Evolutionary conservation across 768 basidiomycete species (phyloP), one percentile per base, ranked within the genome.

Genomic region (Boletus speciosus): DNA sequence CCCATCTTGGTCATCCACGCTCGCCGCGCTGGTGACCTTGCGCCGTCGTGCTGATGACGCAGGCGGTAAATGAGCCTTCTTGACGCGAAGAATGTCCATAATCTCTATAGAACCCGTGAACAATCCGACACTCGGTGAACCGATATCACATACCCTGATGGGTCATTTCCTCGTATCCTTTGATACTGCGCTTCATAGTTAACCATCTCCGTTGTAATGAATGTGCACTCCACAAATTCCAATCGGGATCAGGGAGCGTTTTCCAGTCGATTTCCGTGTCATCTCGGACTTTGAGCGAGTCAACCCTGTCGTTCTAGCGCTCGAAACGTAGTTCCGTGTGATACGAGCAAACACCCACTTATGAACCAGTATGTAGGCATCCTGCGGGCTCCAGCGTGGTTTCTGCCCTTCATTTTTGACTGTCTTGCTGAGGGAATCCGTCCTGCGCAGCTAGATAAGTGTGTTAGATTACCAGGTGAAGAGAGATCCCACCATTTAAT

Each of bases 201-300:
- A 84, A 65, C 90, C 90, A 93, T 46, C 88, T 84, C 37, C 88
- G 79, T 60, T 91, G 90, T 35, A 93, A 73, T 14, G 80, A 76
- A 63, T 93, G 90, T 0, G 88, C 82, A 66, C 90, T 92, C 88
- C 88, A 92, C 9, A 90, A 65, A 61, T 92, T 90, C 90, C 90
- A 92, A 54, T 85, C 76, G 15, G 81, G 65, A 66, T 93, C 90
- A 1, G 81, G 73, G 11, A 93, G 74, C 16, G 78, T 77, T 64
- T 89, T 90, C 91, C 90, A 93, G 61, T 90, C 86, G 43, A 93
- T 86, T 64, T 93, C 91, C 29, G 82, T 86, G 61, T 93, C 90
- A 62, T 92, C 85, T 41, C 79, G 77, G 49, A 92, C 86, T 54
- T 84, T 79, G 44, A 92, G 68, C 0, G 87, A 83, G 63, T 86